Conservation (phyloP, 192 early-diverging fungal genomes). For the Chytriomyces sp. region DNA sequence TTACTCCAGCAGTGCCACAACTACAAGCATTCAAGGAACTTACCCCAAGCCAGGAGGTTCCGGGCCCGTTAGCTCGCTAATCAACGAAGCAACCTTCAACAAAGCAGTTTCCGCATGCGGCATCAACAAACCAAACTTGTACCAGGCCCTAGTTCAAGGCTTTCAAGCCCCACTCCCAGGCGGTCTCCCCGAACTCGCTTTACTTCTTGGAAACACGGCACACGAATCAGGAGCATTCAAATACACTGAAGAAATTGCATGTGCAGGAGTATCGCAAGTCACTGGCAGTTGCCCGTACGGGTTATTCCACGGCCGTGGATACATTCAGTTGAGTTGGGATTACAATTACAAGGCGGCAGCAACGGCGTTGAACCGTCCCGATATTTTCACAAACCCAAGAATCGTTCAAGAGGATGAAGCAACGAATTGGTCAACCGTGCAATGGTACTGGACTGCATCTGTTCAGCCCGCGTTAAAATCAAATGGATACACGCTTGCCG, state of each 20-base stretch:
- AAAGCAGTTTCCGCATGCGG: constrained; percentile 18
- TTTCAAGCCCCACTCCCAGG: background rate
- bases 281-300: constrained; percentile 19
- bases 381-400: constrained; percentile 14
- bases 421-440: constrained; percentile 6
- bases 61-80: background rate
- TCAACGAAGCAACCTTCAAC: constrained; percentile 15
- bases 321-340: constrained; percentile 23
- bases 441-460: constrained; percentile 24
- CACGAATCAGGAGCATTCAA: constrained; percentile 9
- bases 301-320: constrained; percentile 31
- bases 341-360: constrained; percentile 18
- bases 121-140: constrained; percentile 5
- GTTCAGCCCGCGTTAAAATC: constrained; percentile 15
- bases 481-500: constrained; percentile 8
- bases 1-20: constrained; percentile 2
- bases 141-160: background rate
- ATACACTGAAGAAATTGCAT: constrained; percentile 17
- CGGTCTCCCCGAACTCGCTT: constrained; percentile 11
- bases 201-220: constrained; percentile 24
- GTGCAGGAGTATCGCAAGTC: background rate
- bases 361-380: background rate
- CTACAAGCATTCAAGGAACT: background rate
- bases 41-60: background rate
- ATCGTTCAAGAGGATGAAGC: constrained; percentile 11